phyloP scores from a whole-genome alignment of 2,329 filamentous ascomycete genomes.

The Alternaria angustiovoidea region DNA sequence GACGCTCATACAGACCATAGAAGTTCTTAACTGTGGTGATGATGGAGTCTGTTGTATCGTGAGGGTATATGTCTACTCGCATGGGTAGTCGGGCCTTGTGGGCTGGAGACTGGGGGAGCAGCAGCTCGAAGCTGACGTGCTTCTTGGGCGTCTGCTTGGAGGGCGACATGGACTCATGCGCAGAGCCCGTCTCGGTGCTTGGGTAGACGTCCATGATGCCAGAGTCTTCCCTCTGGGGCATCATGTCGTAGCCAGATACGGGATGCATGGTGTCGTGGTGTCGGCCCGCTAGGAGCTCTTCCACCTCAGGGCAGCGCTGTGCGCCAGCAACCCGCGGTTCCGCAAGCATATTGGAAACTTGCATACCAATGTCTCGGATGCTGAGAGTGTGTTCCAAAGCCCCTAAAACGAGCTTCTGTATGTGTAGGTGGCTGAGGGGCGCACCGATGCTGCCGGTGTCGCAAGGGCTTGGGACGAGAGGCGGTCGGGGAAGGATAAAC shows the following conservation, averaged over 20 bases:
- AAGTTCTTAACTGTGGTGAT: constrained; percentile 99
- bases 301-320: constrained; percentile 36
- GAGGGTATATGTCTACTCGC: constrained; percentile 89
- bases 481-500: constrained; percentile 41
- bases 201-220: constrained; percentile 47
- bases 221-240: constrained; percentile 37
- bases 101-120: constrained; percentile 72
- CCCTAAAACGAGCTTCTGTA: constrained; percentile 31
- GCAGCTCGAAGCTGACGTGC: constrained; percentile 80
- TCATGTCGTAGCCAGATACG: constrained; percentile 38
- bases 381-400: constrained; percentile 17
- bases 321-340: constrained; percentile 36
- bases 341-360: constrained; percentile 43
- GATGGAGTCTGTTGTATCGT: constrained; percentile 97
- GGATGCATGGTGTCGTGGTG: constrained; percentile 39
- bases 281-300: constrained; percentile 39
- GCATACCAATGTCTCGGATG: constrained; percentile 32
- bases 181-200: constrained; percentile 43
- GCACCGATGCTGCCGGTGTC: constrained; percentile 52
- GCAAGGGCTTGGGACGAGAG: constrained; percentile 46
- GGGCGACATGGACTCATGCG: constrained; percentile 48
- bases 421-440: constrained; percentile 33
- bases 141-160: constrained; percentile 59
- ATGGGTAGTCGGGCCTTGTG: constrained; percentile 80
- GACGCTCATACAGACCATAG: constrained; percentile 87